Conservation (phyloP, 108 stramenopile genomes). For the Cylindrotheca fusiformis region DNA sequence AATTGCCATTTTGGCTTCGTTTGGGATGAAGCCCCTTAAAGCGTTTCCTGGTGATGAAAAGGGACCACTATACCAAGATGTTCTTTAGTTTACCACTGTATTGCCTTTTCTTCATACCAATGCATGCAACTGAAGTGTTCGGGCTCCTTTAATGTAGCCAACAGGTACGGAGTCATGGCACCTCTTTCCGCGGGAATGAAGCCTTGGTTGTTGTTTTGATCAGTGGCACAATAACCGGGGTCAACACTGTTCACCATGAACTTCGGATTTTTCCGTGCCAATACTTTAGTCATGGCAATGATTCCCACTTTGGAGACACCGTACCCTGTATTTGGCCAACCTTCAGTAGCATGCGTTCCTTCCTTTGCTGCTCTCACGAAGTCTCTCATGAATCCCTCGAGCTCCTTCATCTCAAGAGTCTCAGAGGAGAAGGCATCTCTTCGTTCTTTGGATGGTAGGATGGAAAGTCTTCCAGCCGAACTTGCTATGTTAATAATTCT, state of each 20-base stretch:
- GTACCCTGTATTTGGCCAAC: slow-evolving; percentile 83
- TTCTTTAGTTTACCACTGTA: slow-evolving; percentile 17
- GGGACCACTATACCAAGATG: too few relatives aligned
- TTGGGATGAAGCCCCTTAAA: too few relatives aligned
- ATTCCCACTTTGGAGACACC: slow-evolving; percentile 77
- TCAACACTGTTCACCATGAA: slow-evolving; percentile 57
- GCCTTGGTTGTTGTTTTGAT: slow-evolving; percentile 74
- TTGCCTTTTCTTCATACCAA: slow-evolving; percentile 33
- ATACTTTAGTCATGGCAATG: slow-evolving; percentile 65
- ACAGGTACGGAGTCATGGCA: slow-evolving; percentile 62
- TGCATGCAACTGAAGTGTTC: slow-evolving; percentile 18
- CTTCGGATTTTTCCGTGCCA: slow-evolving; percentile 39
- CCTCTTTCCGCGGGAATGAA: slow-evolving; percentile 56
- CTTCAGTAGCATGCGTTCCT: slow-evolving; percentile 48
- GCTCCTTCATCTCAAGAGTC: slow-evolving; percentile 24
- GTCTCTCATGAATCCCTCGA: slow-evolving; percentile 44
- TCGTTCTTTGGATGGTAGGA: slow-evolving; percentile 37
- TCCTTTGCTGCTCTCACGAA: slow-evolving; percentile 56
- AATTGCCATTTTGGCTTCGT: too few relatives aligned
- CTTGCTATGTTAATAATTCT: slow-evolving; percentile 63
- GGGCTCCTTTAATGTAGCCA: slow-evolving; percentile 41
- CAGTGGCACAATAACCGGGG: slow-evolving; percentile 76
- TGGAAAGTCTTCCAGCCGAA: slow-evolving; percentile 53
- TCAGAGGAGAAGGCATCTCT: slow-evolving; percentile 45
- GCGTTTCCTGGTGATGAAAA: too few relatives aligned